phyloP scores from a whole-genome alignment of 2,329 filamentous ascomycete species.

The Samsoniella hepiali region DNA sequence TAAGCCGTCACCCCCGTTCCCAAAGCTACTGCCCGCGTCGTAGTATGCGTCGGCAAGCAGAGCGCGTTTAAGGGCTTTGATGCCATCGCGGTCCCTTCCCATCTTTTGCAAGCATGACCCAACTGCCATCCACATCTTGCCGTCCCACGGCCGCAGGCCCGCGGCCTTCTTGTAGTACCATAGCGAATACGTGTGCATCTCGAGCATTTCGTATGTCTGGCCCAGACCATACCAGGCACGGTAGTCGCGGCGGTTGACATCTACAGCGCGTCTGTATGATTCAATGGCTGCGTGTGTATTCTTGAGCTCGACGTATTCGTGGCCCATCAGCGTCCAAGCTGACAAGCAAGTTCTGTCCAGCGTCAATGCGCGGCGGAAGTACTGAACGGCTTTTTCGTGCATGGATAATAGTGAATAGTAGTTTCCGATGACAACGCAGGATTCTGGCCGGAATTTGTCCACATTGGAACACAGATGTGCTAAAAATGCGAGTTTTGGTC shows the following conservation, averaged over 20 bases:
- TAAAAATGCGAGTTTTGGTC: constrained; percentile 87
- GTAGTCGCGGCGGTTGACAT: constrained; percentile 94
- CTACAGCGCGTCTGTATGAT: constrained; percentile 90
- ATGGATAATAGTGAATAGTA: constrained; percentile 93
- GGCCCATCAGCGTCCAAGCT: constrained; percentile 97
- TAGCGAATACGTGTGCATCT: constrained; percentile 95
- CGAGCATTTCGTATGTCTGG: constrained; percentile 94
- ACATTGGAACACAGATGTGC: constrained; percentile 87
- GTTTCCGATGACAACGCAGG: constrained; percentile 94
- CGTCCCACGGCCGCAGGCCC: constrained; percentile 88
- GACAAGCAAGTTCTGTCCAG: constrained; percentile 88
- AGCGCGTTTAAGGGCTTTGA: constrained; percentile 91
- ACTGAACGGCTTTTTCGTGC: constrained; percentile 97
- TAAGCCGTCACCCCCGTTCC: constrained; percentile 43
- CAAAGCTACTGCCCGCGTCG: constrained; percentile 59
- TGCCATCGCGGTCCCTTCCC: constrained; percentile 80
- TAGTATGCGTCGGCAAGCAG: constrained; percentile 85
- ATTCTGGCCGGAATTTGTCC: constrained; percentile 95
- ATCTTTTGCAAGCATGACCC: constrained; percentile 90
- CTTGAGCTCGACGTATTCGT: constrained; percentile 97
- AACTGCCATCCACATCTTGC: constrained; percentile 98
- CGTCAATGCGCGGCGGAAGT: constrained; percentile 89
- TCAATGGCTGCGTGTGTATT: constrained; percentile 98
- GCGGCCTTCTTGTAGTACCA: constrained; percentile 98
- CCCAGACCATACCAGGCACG: constrained; percentile 97